phyloP scores from a whole-genome alignment of 2,329 filamentous ascomycete genomes.

The Grosmannia clavigera region DNA sequence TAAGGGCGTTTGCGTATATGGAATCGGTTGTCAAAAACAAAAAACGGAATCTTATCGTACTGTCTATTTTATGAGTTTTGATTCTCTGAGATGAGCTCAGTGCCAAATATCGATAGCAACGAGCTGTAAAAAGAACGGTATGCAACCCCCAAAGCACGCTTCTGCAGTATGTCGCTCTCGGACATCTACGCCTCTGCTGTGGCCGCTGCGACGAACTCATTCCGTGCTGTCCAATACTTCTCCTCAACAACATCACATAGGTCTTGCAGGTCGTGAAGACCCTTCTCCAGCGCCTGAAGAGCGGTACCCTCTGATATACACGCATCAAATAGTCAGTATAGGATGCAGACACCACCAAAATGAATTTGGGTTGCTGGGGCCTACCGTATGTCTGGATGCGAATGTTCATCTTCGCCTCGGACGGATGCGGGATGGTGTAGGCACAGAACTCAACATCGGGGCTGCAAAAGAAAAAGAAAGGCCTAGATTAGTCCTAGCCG shows the following conservation, averaged over 20 bases:
- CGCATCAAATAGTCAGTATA: background rate
- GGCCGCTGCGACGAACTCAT: slow-evolving; percentile 34
- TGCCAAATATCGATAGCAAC: no score
- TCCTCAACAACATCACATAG: slow-evolving; percentile 90
- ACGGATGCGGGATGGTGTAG: slow-evolving; percentile 94
- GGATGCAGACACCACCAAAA: background rate
- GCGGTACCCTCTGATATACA: slow-evolving; percentile 56
- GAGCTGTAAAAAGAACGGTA: background rate
- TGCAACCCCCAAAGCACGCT: background rate
- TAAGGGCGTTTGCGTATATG: background rate
- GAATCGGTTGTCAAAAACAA: no score
- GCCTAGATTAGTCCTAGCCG: background rate
- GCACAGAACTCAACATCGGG: slow-evolving; percentile 96
- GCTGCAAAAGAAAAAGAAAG: slow-evolving; percentile 32
- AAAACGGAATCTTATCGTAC: no score
- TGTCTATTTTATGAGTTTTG: no score
- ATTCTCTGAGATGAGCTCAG: no score
- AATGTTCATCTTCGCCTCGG: slow-evolving; percentile 91
- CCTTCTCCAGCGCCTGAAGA: slow-evolving; percentile 79
- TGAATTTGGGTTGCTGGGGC: background rate
- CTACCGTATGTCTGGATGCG: slow-evolving; percentile 93
- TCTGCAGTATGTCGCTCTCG: background rate
- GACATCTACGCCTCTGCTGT: slow-evolving; percentile 1
- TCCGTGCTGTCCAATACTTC: slow-evolving; percentile 62
- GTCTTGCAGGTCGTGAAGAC: slow-evolving; percentile 75